Base-by-base conservation (phyloP, 2,329 filamentous ascomycete genomes). In the Fusarium sp. region DNA sequence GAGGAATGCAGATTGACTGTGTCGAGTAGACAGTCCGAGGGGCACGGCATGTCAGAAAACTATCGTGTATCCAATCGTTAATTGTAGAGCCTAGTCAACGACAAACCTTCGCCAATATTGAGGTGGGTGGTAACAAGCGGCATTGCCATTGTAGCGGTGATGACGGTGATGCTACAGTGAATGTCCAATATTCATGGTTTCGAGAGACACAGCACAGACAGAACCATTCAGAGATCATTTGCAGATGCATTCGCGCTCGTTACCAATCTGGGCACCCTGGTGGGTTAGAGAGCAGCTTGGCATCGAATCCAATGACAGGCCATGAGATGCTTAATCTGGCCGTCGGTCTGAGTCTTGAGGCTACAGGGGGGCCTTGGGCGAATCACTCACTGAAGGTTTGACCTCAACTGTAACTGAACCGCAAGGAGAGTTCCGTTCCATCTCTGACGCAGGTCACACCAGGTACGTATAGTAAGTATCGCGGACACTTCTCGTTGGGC, bases 221-320 rank as follows among this genome's bases (percentile, higher is more conserved):
- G 45, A 60, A 39, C 47, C 47, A 48, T 54, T 55, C 48, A 55
- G 48, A 60, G 39, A 58, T 47, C 61, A 41, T 51, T 42, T 60
- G 39, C 45, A 54, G 66, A 57, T 65, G 63, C 70, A 71, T 73
- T 77, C 77, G 77, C 77, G 76, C 70, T 75, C 75, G 77, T 78
- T 78, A 69, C 77, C 77, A 51, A 67, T 73, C 73, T 69, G 59
- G 77, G 75, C 55, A 58, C 33, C 57, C 64, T 38, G 44, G 47
- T 63, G 49, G 45, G 58, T 33, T 62, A 44, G 42, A 49, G 49
- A 49, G 45, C 44, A 55, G 55, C 71, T 73, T 73, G 69, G 72
- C 73, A 70, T 65, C 59, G 41, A 63, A 35, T 36, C 49, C 39
- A 49, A 51, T 48, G 41, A 49, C 55, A 57, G 41, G 41, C 55